Evolutionary conservation across 257 asterid genomes (phyloP).

Genomic region (Solanum appendiculatum): DNA sequence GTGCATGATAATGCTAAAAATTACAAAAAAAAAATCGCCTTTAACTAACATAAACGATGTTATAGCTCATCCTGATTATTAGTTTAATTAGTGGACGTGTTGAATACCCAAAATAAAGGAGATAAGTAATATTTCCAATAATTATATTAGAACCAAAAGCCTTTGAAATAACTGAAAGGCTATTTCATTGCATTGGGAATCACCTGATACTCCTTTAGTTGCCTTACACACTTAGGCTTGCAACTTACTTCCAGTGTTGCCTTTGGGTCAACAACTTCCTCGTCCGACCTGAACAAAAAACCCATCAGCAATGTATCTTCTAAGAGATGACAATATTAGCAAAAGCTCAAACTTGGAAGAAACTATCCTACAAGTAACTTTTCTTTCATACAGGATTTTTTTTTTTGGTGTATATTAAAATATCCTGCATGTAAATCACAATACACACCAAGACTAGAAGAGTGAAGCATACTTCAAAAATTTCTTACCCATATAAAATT

Average conservation of each 20-base stretch:
- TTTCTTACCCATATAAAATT: neutral
- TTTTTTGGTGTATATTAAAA: neutral
- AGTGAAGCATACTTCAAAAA: neutral
- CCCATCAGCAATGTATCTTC: neutral
- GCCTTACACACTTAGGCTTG: slow-evolving; percentile 57
- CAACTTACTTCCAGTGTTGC: slow-evolving; percentile 47
- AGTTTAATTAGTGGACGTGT: neutral
- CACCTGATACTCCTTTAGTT: slow-evolving; percentile 51
- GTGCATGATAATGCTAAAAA: neutral
- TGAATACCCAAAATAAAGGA: neutral
- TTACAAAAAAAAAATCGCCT: neutral
- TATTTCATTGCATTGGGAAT: neutral
- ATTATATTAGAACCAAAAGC: neutral
- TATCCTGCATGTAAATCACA: neutral
- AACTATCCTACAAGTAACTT: neutral
- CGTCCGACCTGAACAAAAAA: slow-evolving; percentile 37
- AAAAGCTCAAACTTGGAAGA: neutral
- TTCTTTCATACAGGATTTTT: neutral
- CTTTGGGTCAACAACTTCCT: slow-evolving; percentile 57
- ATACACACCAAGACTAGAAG: neutral
- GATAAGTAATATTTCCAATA: neutral
- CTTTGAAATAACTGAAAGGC: neutral
- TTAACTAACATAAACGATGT: neutral
- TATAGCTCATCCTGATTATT: neutral
- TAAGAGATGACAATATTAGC: neutral